A percentile compares a stretch with the other conserved stretches of the same genome.
Evolutionary conservation across 148 eudicot genomes (phyloP).

Genomic region (Heliosperma pusillum): DNA sequence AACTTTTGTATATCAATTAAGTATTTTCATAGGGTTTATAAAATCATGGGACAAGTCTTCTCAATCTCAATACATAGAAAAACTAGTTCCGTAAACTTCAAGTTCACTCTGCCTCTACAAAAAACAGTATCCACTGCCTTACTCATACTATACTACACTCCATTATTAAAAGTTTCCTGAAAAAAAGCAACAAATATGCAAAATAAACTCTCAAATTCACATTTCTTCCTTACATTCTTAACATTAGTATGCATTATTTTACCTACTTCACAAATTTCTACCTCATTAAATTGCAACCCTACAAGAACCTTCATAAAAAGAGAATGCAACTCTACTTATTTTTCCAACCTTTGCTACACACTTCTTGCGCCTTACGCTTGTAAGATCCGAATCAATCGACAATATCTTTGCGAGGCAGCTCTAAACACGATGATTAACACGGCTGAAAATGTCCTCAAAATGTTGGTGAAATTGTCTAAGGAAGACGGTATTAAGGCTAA

Average conservation of each 20-base stretch:
- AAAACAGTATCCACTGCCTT: neutral
- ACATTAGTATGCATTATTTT: neutral
- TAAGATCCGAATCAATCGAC: slow-evolving; percentile 1
- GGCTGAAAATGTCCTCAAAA: neutral
- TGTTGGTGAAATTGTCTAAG: slow-evolving; percentile 15
- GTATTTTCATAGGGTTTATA: neutral
- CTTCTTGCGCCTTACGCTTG: slow-evolving; percentile 13
- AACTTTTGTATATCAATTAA: neutral
- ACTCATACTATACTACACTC: neutral
- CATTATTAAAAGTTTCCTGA: neutral
- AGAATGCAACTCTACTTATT: slow-evolving; percentile 13
- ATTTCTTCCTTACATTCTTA: neutral
- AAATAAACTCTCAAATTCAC: neutral
- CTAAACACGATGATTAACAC: neutral
- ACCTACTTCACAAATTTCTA: neutral
- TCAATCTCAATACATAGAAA: slow-evolving; percentile 2
- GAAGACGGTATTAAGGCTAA: slow-evolving; percentile 11
- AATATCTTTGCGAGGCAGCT: neutral
- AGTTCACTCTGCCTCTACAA: neutral
- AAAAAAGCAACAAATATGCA: neutral
- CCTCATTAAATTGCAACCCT: neutral
- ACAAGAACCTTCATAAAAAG: slow-evolving; percentile 9
- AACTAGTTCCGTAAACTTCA: slow-evolving; percentile 1
- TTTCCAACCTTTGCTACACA: slow-evolving; percentile 13
- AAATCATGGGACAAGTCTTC: neutral